Percentiles rank a stretch among this genome's conserved stretches.
phyloP scores from a whole-genome alignment of 208 protist species.

The Leishmania tarentolae region DNA sequence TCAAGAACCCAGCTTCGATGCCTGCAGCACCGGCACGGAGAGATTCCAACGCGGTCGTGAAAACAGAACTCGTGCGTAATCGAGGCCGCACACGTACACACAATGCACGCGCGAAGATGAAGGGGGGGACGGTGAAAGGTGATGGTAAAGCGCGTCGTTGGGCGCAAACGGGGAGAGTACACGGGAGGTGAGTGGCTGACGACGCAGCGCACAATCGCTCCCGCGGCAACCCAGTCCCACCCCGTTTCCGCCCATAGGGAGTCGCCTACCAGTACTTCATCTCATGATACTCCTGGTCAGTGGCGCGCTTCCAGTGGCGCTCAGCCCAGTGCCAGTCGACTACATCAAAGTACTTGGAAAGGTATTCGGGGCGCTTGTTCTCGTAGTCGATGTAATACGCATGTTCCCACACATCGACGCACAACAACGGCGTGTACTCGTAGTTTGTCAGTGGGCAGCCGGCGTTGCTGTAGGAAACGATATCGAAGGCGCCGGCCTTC shows the following conservation, averaged over 20 bases:
- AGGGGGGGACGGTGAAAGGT: neutral
- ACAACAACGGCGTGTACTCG: slow-evolving; percentile 75
- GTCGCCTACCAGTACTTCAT: slow-evolving; percentile 79
- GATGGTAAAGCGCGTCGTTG: neutral
- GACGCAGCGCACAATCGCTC: neutral
- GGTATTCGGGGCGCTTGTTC: slow-evolving; percentile 87
- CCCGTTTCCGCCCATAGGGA: neutral
- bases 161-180: too few relatives aligned
- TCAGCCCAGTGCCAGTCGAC: slow-evolving; percentile 96
- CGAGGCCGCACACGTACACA: neutral
- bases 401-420: slow-evolving; percentile 95
- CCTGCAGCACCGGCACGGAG: neutral
- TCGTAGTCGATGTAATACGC: slow-evolving; percentile 96
- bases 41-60: neutral
- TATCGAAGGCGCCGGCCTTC: slow-evolving; percentile 67
- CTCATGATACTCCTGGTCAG: slow-evolving; percentile 86
- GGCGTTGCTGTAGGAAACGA: slow-evolving; percentile 80
- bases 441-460: slow-evolving; percentile 75
- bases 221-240: neutral
- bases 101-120: neutral
- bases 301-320: slow-evolving; percentile 90
- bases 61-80: neutral
- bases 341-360: slow-evolving; percentile 91
- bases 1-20: neutral
- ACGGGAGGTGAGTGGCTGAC: neutral